Base-by-base conservation (phyloP, 192 early-diverging fungal genomes). In the Backusella westeae region DNA sequence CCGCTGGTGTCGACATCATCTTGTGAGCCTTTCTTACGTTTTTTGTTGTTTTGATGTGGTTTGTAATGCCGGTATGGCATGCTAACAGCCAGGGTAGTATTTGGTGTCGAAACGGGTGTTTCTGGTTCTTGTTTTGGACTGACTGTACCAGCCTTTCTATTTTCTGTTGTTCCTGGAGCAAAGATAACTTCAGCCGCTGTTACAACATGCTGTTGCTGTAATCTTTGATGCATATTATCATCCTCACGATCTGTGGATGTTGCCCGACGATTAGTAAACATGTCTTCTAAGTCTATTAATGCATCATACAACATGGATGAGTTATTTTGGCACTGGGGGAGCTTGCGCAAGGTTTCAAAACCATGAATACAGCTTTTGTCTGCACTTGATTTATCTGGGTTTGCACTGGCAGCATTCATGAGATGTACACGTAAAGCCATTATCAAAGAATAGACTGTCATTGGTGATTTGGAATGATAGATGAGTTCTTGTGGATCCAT, bases 401-500 rank as follows among this genome's bases (percentile, higher is more conserved):
- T 69, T 26, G 59, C 29, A 17, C 23, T 69, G 2, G 65, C 23
- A 26, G 75, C 63, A 26, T 76, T 76, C 65, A 76, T 66, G 26
- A 76, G 35, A 52, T 87, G 86, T 23, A 87, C 82, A 21, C 80
- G 83, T 23, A 85, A 77, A 34, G 86, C 86, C 14, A 83, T 79
- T 42, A 87, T 81, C 19, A 87, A 35, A 69, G 84, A 85, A 70
- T 85, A 87, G 14, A 82, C 76, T 6, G 81, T 75, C 77, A 82
- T 83, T 72, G 85, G 83, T 34, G 81, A 83, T 44, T 82, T 81
- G 26, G 84, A 74, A 10, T 86, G 75, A 6, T 81, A 83, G 52
- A 83, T 78, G 6, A 79, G 78, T n/a, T 84, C 67, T 26, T 83
- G 80, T 0, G 69, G 69, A 73, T 80, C 77, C 49, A 85, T 69